A percentile compares a stretch with the other conserved stretches of the same genome.
Evolutionary conservation across 1,284 basidiomycete genomes (phyloP).

Genomic region (Marasmius tenuissimus): DNA sequence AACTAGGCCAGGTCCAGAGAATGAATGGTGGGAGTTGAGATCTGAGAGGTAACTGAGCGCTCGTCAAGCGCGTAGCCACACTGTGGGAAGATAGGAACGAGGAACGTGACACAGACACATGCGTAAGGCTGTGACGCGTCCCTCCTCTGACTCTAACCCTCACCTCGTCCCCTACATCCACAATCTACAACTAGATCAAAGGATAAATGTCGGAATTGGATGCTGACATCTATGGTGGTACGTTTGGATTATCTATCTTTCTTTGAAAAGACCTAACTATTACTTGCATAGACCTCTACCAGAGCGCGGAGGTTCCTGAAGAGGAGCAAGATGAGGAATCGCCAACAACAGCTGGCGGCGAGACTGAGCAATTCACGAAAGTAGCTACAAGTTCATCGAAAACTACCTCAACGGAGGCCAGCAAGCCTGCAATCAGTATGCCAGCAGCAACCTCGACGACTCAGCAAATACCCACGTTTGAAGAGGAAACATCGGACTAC

Average conservation of each 20-base stretch:
- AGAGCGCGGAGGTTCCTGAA: conserved; percentile 57
- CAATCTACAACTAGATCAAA: conserved; percentile 12
- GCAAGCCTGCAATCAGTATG: conserved; percentile 16
- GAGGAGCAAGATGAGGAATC: conserved; percentile 31
- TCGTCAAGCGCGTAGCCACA: too few relatives aligned
- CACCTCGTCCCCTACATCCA: conserved; percentile 24
- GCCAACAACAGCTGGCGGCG: too few relatives aligned
- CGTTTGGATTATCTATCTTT: conserved; percentile 18
- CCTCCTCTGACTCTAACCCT: conserved; percentile 20
- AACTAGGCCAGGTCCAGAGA: too few relatives aligned
- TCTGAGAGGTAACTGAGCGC: too few relatives aligned
- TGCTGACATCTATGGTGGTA: conserved; percentile 82
- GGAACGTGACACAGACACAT: too few relatives aligned
- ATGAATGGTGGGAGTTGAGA: too few relatives aligned
- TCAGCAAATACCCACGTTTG: conserved; percentile 76
- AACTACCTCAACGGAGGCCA: conserved; percentile 9
- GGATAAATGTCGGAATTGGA: conserved; percentile 71
- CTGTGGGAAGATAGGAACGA: too few relatives aligned
- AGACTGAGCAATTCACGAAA: too few relatives aligned
- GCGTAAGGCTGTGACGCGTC: too few relatives aligned
- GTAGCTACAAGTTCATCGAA: conserved; percentile 1
- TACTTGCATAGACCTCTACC: conserved; percentile 61
- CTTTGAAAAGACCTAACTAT: background rate
- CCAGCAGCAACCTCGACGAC: conserved; percentile 29
- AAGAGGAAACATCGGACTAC: conserved; percentile 61